Evolutionary conservation across 345 rosid species (phyloP).

Genomic region (Melastoma malabathricum): DNA sequence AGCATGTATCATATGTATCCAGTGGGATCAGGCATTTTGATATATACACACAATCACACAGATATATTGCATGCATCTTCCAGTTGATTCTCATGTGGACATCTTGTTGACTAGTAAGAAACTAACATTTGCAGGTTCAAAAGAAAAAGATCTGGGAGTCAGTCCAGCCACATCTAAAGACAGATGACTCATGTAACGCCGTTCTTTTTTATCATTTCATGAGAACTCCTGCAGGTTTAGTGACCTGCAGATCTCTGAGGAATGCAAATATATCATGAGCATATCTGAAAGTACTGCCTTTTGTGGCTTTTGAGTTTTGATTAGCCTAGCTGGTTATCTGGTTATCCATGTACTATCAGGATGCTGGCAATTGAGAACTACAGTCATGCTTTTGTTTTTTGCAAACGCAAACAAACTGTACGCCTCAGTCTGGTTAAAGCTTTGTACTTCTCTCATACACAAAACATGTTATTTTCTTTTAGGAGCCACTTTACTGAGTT

Average conservation of each 20-base stretch:
- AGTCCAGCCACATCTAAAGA: slow-evolving; percentile 81
- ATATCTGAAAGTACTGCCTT: neutral
- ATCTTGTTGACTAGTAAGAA: neutral
- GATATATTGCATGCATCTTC: neutral
- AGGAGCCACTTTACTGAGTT: too few species aligned
- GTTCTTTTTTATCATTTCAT: slow-evolving; percentile 48
- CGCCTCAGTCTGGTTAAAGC: too few species aligned
- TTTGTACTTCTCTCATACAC: too few species aligned
- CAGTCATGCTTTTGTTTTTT: too few species aligned
- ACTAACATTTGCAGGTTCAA: slow-evolving; percentile 35
- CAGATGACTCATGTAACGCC: slow-evolving; percentile 43
- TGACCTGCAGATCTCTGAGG: slow-evolving; percentile 36
- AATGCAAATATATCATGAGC: slow-evolving; percentile 61
- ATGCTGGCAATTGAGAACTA: neutral
- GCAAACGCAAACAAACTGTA: too few species aligned
- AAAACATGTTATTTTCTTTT: too few species aligned
- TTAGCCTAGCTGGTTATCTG: neutral
- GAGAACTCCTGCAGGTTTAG: slow-evolving; percentile 59
- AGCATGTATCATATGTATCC: neutral
- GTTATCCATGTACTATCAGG: slow-evolving; percentile 1
- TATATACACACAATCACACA: neutral
- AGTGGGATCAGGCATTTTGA: neutral
- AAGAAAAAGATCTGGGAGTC: slow-evolving; percentile 89
- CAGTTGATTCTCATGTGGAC: neutral
- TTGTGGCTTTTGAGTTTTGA: neutral